phyloP scores from a whole-genome alignment of 495 filamentous ascomycete species.

The Aspergillus wentii region DNA sequence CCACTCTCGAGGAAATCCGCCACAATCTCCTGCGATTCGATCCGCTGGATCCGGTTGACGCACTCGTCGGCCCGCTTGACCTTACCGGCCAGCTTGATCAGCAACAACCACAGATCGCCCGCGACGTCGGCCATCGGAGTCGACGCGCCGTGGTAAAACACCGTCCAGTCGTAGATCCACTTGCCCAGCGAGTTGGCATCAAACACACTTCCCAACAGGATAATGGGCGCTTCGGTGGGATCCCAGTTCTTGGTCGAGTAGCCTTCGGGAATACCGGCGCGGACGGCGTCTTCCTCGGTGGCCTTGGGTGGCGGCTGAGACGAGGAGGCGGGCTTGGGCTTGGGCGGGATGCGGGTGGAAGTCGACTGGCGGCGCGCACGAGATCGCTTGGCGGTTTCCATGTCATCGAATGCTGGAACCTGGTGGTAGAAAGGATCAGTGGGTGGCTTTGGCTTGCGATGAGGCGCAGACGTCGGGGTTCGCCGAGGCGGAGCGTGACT shows the following conservation, averaged over 20 bases:
- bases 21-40: conserved; percentile 73
- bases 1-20: conserved; percentile 91
- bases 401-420: conserved; percentile 42
- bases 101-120: conserved; percentile 89
- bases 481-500: conserved; percentile 23
- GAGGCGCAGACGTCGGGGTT: conserved; percentile 27
- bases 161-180: conserved; percentile 99
- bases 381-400: conserved; percentile 38
- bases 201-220: conserved; percentile 92
- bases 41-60: conserved; percentile 63
- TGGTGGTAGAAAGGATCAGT: conserved; percentile 50
- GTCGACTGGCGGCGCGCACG: conserved; percentile 46
- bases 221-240: conserved; percentile 85
- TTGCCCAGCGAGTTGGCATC: conserved; percentile 96
- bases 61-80: conserved; percentile 87
- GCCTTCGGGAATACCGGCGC: conserved; percentile 78
- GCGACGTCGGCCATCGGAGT: conserved; percentile 90
- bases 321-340: conserved; percentile 39
- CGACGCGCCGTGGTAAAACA: conserved; percentile 80
- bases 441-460: conserved; percentile 44
- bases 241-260: conserved; percentile 99
- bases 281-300: conserved; percentile 78
- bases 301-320: conserved; percentile 59
- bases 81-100: conserved; percentile 95
- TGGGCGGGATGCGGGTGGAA: conserved; percentile 38